Base-by-base conservation (phyloP, 495 filamentous ascomycete genomes). In the Thozetella sp. region DNA sequence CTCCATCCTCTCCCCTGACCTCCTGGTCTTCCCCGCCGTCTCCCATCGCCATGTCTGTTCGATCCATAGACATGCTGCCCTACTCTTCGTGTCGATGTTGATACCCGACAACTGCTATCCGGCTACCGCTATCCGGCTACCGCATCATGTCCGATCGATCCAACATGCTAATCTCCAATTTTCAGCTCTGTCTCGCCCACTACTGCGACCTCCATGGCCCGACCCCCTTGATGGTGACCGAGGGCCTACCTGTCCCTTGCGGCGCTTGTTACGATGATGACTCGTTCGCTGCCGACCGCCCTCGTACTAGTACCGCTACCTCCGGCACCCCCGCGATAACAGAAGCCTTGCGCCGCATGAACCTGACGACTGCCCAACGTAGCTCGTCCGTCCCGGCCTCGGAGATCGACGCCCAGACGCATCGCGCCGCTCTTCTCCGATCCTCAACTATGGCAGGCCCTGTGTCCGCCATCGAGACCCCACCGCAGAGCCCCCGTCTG, bases 131-230 rank as follows among this genome's bases (percentile, higher is more conserved):
- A n/a, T n/a, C n/a, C n/a, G n/a, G n/a, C n/a, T n/a, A n/a, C n/a
- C n/a, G n/a, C n/a, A n/a, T n/a, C 24, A 15, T 37, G 25, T 20
- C 20, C 56, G 30, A 57, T 34, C 26, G 26, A 27, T 57, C 30
- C 60, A 66, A 52, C 61, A 65, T 69, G 72, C 76, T 80, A 64
- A 80, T 73, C 17, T 63, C 64, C 26, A 62, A 67, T 52, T 57
- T 82, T 59, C 76, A 97, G 93, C 85, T 97, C 69, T 96, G 92
- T 72, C 86, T 97, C 65, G 93, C 93, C 68, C 93, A 97, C 78
- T 97, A 96, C 75, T 97, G 93, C 81, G 93, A 97, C 75, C 82
- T 93, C 67, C 93, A 97, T 82, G 93, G 93, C 60, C 93, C 93
- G 13, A 97, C 93, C 53, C 95, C 93, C 54, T 88, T 97, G 73